Conservation (phyloP, 31 red algal species). For the Odonthalia washingtoniensis region DNA sequence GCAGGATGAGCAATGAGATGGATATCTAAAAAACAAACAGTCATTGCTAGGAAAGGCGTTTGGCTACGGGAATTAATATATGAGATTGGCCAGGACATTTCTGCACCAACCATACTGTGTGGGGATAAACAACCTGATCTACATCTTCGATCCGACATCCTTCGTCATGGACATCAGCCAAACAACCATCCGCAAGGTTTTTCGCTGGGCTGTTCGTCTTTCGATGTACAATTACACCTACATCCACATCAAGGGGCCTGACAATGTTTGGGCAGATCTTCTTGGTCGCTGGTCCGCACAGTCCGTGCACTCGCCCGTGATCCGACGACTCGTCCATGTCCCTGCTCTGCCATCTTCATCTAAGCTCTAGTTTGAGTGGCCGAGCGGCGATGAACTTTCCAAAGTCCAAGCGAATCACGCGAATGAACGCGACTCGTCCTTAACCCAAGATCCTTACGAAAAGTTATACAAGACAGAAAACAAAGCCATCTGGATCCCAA, state of each 20-base stretch:
- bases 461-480: background rate
- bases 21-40: too few species aligned
- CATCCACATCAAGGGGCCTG: too few species aligned
- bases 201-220: background rate
- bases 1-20: too few species aligned
- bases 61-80: too few species aligned
- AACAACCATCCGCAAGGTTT: slow-evolving; percentile 7
- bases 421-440: background rate
- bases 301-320: background rate
- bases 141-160: slow-evolving; percentile 23
- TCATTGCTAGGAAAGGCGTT: too few species aligned
- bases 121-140: background rate
- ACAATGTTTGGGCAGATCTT: slow-evolving; percentile 44
- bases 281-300: slow-evolving; percentile 31
- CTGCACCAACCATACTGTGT: too few species aligned
- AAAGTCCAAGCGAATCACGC: background rate
- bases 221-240: background rate
- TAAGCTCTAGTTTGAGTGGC: background rate
- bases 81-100: too few species aligned
- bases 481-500: background rate
- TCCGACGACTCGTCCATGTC: background rate
- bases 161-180: slow-evolving; percentile 9
- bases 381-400: background rate
- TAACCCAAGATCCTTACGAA: background rate
- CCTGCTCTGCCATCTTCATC: background rate